Base-by-base conservation (phyloP, 164 flowering plant species). In the Paratinospora sagittata region DNA sequence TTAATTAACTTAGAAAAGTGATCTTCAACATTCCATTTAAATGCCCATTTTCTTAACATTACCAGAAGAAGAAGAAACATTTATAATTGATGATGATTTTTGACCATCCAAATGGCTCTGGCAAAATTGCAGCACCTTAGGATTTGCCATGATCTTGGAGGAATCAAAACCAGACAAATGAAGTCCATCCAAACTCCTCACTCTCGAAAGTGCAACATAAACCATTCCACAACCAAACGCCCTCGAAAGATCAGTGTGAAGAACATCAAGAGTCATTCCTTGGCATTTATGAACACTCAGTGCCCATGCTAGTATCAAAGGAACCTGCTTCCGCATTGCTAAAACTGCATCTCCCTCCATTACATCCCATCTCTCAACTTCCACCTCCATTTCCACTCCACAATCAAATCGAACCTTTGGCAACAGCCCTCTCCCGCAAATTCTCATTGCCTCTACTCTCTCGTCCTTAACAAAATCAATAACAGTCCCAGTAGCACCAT, bases 211-310 rank as follows among this genome's bases (percentile, higher is more conserved):
- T 11, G 87, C 89, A 37, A 84, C 89, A 81, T 88, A 90, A 13
- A 83, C 88, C 91, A 88, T 88, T 27, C 88, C 91, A n/a, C n/a
- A 81, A 41, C 84, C 94, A 74, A 89, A 89, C 17, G 87, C 86
- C 33, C 77, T 70, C 0, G 87, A 79, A 16, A 89, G 85, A 81
- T 90, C 82, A 11, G 91, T 84, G 49, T 81, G 82, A 55, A 86
- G 76, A 12, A 77, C 36, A 27, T 85, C 80, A 45, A 90, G 82
- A 52, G 85, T 85, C 89, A 84, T 84, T 4, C 95, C 95, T 74
- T 90, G 95, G 69, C 89, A 88, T 75, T 90, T 88, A 75, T 88
- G 95, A 75, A 90, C 73, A 76, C 89, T 90, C 10, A 88, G 30
- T 33, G 90, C 90, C 90, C 90, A 90, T 33, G 90, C 87, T 74